Conservation (phyloP, 2,329 filamentous ascomycete genomes). For the Gremmenia infestans region DNA sequence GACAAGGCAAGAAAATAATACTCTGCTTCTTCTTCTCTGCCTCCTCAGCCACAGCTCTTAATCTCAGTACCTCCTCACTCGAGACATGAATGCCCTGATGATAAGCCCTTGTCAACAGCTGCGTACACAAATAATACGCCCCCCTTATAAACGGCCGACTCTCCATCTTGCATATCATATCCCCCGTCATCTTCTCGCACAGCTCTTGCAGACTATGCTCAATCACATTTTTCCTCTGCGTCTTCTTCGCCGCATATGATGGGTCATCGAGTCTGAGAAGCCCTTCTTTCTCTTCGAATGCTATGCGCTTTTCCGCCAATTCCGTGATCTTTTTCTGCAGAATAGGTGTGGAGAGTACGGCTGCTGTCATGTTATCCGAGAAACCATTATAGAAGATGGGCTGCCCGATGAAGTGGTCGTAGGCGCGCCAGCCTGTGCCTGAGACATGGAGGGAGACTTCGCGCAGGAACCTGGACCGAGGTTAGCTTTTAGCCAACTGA, state of each 20-base stretch:
- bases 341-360: constrained; percentile 70
- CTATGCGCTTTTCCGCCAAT: constrained; percentile 68
- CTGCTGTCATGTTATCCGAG: constrained; percentile 79
- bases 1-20: constrained; percentile 92
- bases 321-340: constrained; percentile 70
- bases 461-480: constrained; percentile 67
- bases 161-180: constrained; percentile 99
- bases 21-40: constrained; percentile 86
- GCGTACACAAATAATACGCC: constrained; percentile 84
- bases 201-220: constrained; percentile 72
- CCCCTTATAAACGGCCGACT: constrained; percentile 87
- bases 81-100: constrained; percentile 96
- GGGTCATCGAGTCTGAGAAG: constrained; percentile 53
- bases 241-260: constrained; percentile 48
- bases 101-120: constrained; percentile 86
- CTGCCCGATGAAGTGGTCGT: constrained; percentile 85
- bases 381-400: constrained; percentile 92
- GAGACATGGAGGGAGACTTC: constrained; percentile 92
- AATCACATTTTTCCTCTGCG: constrained; percentile 57
- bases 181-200: constrained; percentile 79
- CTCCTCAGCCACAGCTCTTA: constrained; percentile 76
- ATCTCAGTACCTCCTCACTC: constrained; percentile 81
- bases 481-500: constrained; percentile 1
- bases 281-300: constrained; percentile 72
- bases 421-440: constrained; percentile 90